Evolutionary conservation across 2,329 filamentous ascomycete species (phyloP).

Genomic region (Chlorencoelia australis): DNA sequence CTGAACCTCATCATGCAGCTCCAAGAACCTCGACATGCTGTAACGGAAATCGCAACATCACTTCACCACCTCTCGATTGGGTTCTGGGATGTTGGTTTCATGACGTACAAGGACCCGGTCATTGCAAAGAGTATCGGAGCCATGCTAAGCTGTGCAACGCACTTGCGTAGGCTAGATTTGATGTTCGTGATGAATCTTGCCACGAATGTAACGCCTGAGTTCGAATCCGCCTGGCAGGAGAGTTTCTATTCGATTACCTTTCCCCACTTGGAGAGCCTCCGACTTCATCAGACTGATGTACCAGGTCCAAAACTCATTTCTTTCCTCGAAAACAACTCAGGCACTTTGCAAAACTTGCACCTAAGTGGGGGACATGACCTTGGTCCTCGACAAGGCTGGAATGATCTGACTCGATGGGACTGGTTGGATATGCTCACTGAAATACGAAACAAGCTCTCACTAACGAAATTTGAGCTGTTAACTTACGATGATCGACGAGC

Average conservation of each 20-base stretch:
- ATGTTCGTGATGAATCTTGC: slow-evolving; percentile 7
- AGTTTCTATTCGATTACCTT: slow-evolving; percentile 2
- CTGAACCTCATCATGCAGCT: too few relatives aligned
- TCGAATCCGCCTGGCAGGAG: slow-evolving; percentile 1
- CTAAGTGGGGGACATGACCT: slow-evolving; percentile 2
- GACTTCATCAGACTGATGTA: slow-evolving; percentile 5
- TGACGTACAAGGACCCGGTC: slow-evolving; percentile 2
- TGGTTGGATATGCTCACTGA: slow-evolving; percentile 4
- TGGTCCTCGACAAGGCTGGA: slow-evolving; percentile 4
- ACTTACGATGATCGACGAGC: slow-evolving; percentile 4
- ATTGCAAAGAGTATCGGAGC: slow-evolving; percentile 1
- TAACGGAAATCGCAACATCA: not conserved
- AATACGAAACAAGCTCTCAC: not conserved
- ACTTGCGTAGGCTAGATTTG: slow-evolving; percentile 1
- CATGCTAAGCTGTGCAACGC: not conserved
- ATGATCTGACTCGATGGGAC: slow-evolving; percentile 1
- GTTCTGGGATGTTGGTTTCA: slow-evolving; percentile 6
- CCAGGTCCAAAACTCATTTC: slow-evolving; percentile 1
- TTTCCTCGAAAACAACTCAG: not conserved
- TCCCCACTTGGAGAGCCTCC: slow-evolving; percentile 1
- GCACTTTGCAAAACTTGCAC: slow-evolving; percentile 1
- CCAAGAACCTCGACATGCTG: not conserved
- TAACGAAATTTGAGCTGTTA: slow-evolving; percentile 3
- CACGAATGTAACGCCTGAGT: slow-evolving; percentile 3
- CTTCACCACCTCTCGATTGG: slow-evolving; percentile 4